Evolutionary conservation across 306 rosid genomes (phyloP), one percentile per base, ranked within the genome.

Genomic region (Sicyos edulis): DNA sequence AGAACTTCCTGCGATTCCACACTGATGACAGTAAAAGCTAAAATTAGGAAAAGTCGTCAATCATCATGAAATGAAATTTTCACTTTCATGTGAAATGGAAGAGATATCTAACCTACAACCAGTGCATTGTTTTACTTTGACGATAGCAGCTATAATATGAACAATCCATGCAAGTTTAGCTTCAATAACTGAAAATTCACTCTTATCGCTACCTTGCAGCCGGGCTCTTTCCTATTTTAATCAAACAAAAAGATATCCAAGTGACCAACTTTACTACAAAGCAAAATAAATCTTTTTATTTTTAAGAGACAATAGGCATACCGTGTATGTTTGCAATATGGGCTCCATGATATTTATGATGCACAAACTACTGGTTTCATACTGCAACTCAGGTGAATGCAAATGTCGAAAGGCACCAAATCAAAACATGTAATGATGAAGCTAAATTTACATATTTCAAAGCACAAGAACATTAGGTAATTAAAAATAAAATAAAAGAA

Each of bases 131-230:
- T 93, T 93, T 78, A 83, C 85, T 80, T 93, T 93, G 64, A 93
- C 83, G 79, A 93, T 86, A 58, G 99, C 96, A 80, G 97, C 99
- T 78, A 89, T 84, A 50, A 93, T 93, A 83, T 93, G 99, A 73
- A 91, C 91, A 81, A 93, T 86, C 99, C 99, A 93, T 73, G 99
- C 90, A 79, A 93, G 96, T 80, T 93, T 93, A 75, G 88, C 99
- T 81, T 93, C 99, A 70, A 87, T 78, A 70, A 90, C 83, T 45
- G 91, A 55, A 53, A 93, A 88, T 75, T 91, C 97, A 42, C 81
- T 84, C 78, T 75, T 86, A 85, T 93, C 96, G 80, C 85, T 74
- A 72, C 80, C 86, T 75, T 81, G 99, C 76, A 91, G 58, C 70
- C 96, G 86, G 80, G 92, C 97, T 81, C 95, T 88, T 84, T 88